A percentile compares a stretch with the other conserved stretches of the same genome.
Conservation (phyloP, 192 early-diverging fungal genomes). For the Coemansia sp. region DNA sequence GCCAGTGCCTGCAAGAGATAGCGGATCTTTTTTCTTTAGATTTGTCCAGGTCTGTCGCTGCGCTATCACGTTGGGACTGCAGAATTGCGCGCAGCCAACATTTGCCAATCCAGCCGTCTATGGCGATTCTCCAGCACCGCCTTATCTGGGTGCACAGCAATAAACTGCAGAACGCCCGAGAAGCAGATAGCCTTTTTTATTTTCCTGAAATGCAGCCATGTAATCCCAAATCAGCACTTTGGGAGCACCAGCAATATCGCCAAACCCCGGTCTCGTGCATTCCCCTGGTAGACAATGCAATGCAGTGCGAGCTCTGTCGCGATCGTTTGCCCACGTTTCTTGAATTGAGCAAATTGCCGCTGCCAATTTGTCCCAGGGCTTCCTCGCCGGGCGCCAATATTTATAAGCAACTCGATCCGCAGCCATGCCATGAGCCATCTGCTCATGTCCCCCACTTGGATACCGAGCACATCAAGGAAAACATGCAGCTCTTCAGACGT, state of each 20-base stretch:
- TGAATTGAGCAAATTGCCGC: slow-evolving; percentile 5
- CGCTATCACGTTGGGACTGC: slow-evolving; percentile 3
- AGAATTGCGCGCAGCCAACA: slow-evolving; percentile 1
- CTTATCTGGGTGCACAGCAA: slow-evolving; percentile 5
- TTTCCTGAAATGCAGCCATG: slow-evolving; percentile 33
- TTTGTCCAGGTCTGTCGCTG: slow-evolving; percentile 34
- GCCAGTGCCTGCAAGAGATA: slow-evolving; percentile 39
- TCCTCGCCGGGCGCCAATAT: slow-evolving; percentile 47
- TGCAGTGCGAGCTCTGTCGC: slow-evolving; percentile 34
- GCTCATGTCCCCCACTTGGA: slow-evolving; percentile 60
- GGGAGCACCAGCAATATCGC: slow-evolving; percentile 1
- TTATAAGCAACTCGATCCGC: slow-evolving; percentile 54
- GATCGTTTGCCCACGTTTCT: slow-evolving; percentile 22
- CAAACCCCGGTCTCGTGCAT: slow-evolving; percentile 9
- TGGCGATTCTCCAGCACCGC: slow-evolving; percentile 12
- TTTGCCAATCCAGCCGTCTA: slow-evolving; percentile 9
- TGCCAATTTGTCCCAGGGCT: background rate
- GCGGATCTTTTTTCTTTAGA: slow-evolving; percentile 26
- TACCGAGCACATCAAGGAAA: slow-evolving; percentile 69
- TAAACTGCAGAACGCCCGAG: slow-evolving; percentile 39
- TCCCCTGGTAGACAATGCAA: slow-evolving; percentile 19
- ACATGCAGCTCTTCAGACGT: slow-evolving; percentile 78
- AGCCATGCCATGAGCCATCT: slow-evolving; percentile 61
- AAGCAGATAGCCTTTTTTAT: slow-evolving; percentile 50
- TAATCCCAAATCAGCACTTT: slow-evolving; percentile 34